Conservation (phyloP, 129 eudicot genomes). For the Pseudognaphalium luteoalbum region DNA sequence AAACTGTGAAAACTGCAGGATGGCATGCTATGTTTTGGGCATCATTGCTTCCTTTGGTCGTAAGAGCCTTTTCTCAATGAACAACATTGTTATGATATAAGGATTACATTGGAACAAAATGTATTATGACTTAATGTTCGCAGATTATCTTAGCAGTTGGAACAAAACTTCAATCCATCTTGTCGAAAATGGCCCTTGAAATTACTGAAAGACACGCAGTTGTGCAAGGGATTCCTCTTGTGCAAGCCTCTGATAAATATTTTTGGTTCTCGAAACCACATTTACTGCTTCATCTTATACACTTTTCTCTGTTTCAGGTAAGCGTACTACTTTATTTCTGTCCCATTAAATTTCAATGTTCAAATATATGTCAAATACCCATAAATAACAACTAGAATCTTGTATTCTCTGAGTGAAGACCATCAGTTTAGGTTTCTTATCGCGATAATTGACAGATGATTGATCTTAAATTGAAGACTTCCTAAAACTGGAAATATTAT, state of each 20-base stretch:
- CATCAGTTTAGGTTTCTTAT: neutral
- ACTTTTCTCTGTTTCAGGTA: slow-evolving; percentile 93
- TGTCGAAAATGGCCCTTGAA: slow-evolving; percentile 81
- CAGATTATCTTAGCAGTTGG: slow-evolving; percentile 87
- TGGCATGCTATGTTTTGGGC: slow-evolving; percentile 94
- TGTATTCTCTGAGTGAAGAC: neutral
- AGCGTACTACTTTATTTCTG: neutral
- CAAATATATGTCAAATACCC: neutral
- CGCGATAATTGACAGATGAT: neutral
- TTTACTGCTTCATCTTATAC: slow-evolving; percentile 73
- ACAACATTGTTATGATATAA: neutral
- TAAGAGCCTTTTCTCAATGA: slow-evolving; percentile 38
- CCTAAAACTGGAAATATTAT: neutral
- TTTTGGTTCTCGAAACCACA: slow-evolving; percentile 89
- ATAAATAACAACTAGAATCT: neutral
- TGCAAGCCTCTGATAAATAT: slow-evolving; percentile 75
- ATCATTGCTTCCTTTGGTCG: slow-evolving; percentile 72
- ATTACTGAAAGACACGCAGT: slow-evolving; percentile 79
- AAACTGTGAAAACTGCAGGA: slow-evolving; percentile 46
- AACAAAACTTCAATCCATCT: slow-evolving; percentile 84
- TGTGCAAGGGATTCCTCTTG: slow-evolving; percentile 92
- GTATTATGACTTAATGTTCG: slow-evolving; percentile 12
- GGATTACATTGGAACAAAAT: neutral
- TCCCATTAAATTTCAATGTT: neutral
- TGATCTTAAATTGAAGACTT: neutral